Percentiles rank a stretch among this genome's conserved stretches.
These are phyloP conservation scores for Xylaria telfairii DNA, from an alignment of 495 filamentous ascomycete species.

Conservation along the genomic window DNA sequence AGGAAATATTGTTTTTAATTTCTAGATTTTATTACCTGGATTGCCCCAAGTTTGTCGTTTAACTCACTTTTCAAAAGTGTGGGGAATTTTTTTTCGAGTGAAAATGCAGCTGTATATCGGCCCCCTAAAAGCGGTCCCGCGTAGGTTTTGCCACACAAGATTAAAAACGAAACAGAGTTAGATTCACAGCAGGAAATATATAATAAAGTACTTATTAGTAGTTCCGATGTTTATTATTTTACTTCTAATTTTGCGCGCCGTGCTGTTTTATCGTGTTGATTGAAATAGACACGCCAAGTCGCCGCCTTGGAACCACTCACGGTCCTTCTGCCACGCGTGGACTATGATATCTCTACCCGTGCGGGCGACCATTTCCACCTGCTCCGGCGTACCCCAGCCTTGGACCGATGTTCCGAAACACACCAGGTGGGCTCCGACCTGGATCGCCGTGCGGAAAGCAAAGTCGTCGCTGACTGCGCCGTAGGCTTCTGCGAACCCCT, in stretches of 20 bases:
- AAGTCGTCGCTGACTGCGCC: slow-evolving; percentile 48
- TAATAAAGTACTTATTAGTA: background rate
- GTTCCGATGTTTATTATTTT: background rate
- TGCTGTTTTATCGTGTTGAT: background rate
- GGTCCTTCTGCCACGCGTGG: slow-evolving; percentile 60
- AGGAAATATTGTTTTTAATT: background rate
- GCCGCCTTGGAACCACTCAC: slow-evolving; percentile 54
- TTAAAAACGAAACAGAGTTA: no score
- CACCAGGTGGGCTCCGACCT: slow-evolving; percentile 59
- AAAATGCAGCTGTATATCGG: background rate
- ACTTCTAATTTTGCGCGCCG: background rate
- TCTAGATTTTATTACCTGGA: background rate
- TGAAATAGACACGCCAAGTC: slow-evolving; percentile 56
- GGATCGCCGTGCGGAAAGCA: slow-evolving; percentile 57
- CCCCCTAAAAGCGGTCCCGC: slow-evolving; percentile 16
- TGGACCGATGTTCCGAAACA: slow-evolving; percentile 55
- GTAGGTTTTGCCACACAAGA: slow-evolving; percentile 15
- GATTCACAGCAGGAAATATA: background rate
- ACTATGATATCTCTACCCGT: slow-evolving; percentile 61
- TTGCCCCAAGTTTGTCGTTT: background rate
- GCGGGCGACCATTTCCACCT: slow-evolving; percentile 57
- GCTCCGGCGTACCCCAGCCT: slow-evolving; percentile 60
- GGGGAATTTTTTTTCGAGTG: slow-evolving; percentile 22
- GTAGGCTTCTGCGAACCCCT: slow-evolving; percentile 54
- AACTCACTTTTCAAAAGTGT: slow-evolving; percentile 21